Percentiles rank a stretch among this genome's conserved stretches.
phyloP scores from a whole-genome alignment of 371 early-diverging fungal species.

The Rhizomucor pusillus region DNA sequence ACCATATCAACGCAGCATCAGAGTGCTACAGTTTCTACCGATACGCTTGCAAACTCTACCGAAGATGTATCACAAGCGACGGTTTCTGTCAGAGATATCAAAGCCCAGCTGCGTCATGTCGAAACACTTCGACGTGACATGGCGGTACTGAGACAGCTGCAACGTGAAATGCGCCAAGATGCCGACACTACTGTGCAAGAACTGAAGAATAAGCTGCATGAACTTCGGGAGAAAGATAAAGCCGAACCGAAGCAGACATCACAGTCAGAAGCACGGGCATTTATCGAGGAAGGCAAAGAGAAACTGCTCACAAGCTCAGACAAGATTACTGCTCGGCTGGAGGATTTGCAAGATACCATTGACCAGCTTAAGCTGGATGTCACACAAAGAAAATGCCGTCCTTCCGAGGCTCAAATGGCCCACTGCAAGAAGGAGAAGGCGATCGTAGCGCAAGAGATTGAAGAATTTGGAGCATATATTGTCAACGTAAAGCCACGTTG shows the following conservation, averaged over 20 bases:
- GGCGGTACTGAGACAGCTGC: conserved; percentile 59
- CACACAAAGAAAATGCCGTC: conserved; percentile 69
- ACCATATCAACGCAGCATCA: conserved; percentile 3
- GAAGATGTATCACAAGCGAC: background rate
- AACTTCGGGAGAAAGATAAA: conserved; percentile 25
- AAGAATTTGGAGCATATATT: conserved; percentile 59
- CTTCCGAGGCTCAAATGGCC: conserved; percentile 59
- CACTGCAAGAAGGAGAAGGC: conserved; percentile 60
- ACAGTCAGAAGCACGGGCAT: conserved; percentile 27
- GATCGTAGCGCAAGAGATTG: conserved; percentile 52
- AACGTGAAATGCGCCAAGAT: conserved; percentile 51
- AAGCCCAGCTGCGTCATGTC: conserved; percentile 27
- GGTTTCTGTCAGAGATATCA: conserved; percentile 9
- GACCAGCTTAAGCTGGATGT: conserved; percentile 80
- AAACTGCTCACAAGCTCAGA: conserved; percentile 61
- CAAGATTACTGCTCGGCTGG: conserved; percentile 59
- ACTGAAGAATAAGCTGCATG: conserved; percentile 41
- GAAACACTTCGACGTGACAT: conserved; percentile 50
- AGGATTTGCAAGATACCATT: conserved; percentile 71
- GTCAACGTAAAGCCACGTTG: conserved; percentile 66
- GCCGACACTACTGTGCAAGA: conserved; percentile 37
- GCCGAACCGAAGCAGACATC: conserved; percentile 36
- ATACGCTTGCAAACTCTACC: background rate
- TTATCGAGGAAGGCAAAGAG: conserved; percentile 67
- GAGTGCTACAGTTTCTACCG: background rate